A percentile compares a stretch with the other conserved stretches of the same genome.
Conservation (phyloP, 2,329 filamentous ascomycete genomes). For the Cercospora sojina region DNA sequence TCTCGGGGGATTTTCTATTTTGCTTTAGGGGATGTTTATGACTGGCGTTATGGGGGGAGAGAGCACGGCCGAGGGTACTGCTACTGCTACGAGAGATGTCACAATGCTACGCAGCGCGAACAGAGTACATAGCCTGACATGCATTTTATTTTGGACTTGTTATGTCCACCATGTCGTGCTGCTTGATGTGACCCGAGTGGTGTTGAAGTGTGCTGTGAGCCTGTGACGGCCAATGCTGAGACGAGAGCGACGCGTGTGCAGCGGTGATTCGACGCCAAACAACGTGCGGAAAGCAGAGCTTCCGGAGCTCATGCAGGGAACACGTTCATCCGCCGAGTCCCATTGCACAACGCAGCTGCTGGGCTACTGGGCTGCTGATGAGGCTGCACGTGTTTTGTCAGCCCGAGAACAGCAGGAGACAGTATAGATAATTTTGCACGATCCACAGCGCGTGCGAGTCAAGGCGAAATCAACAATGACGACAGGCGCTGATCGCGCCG, state of each 20-base stretch:
- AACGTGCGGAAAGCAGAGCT: neutral
- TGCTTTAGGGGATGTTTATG: slow-evolving; percentile 18
- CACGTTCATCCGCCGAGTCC: neutral
- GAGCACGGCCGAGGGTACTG: slow-evolving; percentile 12
- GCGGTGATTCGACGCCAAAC: slow-evolving; percentile 1
- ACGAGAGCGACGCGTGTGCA: slow-evolving; percentile 2
- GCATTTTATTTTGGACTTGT: slow-evolving; percentile 13
- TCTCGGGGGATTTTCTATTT: slow-evolving; percentile 4
- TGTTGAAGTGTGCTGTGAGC: neutral
- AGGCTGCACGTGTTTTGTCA: neutral
- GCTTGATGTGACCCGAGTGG: neutral
- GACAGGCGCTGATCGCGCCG: neutral
- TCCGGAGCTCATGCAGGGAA: neutral
- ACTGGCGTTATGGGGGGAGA: slow-evolving; percentile 16
- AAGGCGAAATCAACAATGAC: neutral
- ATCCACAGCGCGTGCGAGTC: neutral
- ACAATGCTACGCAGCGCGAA: slow-evolving; percentile 19
- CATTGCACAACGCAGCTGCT: neutral
- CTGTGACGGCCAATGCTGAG: slow-evolving; percentile 1
- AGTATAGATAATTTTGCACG: neutral
- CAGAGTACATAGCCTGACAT: slow-evolving; percentile 23
- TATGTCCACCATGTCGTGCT: neutral
- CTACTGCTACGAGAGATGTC: slow-evolving; percentile 21
- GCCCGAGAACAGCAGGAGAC: neutral
- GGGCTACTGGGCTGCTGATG: neutral